Base-by-base conservation (phyloP, 257 asterid species). In the Solanum verrucosum region DNA sequence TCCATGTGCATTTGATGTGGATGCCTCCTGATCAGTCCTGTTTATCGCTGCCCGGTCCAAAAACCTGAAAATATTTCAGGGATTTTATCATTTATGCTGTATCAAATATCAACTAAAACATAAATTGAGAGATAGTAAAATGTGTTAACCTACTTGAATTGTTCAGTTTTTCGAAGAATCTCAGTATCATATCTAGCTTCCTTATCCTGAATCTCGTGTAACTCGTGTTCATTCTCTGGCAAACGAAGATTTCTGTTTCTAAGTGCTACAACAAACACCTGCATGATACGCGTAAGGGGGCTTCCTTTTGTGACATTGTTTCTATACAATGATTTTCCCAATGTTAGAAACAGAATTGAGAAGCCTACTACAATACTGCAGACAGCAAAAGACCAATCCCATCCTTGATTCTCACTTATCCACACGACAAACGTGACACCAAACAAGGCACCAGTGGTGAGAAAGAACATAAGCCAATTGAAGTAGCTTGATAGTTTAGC, bases 331-430 rank as follows among this genome's bases (percentile, higher is more conserved):
- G 96, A 92, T 34, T 83, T 93, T 49, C 97, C 98, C 93, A 94
- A 85, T 74, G 83, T 46, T 15, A 96, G 91, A 73, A 92, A 93
- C 85, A 93, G 4, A 37, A 96, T 60, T n/a, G 93, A 90, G 38
- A 90, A 38, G 1, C 86, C 88, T 16, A 93, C 91, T 83, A 96
- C 95, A 29, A 93, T 20, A 25, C 94, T 88, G 59, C 95, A 95
- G 49, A 94, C 89, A 25, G 93, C 93, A 52, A 96, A 96, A 5
- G 95, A 89, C 98, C 98, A 95, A 89, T 93, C 97, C 98, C 97
- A 95, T 9, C 98, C 98, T 15, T 77, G 89, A 74, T 92, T 96
- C 25, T 92, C 89, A 83, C 93, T 93, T 31, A 95, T 95, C 96
- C 98, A 95, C 8, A 96, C 98, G 7, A 96, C 5, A 83, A 95